These are phyloP conservation scores for Euphorbia lathyris DNA, from an alignment of 345 rosid genomes.

Conservation along the genomic window DNA sequence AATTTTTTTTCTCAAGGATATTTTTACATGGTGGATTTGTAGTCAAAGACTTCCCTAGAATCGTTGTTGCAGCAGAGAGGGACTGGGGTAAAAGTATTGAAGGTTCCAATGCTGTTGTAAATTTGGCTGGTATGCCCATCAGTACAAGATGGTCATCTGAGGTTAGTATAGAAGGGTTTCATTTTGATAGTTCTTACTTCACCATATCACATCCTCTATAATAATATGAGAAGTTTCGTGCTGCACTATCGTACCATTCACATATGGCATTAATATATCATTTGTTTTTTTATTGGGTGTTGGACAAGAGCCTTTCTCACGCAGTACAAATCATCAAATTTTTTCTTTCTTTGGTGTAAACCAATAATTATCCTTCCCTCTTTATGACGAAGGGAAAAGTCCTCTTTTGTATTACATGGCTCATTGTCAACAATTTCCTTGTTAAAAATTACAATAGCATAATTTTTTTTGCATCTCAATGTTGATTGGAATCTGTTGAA, in stretches of 20 bases:
- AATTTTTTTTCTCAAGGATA: not conserved
- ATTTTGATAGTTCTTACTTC: not conserved
- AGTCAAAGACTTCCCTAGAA: conserved; percentile 70
- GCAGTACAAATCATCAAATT: too few species aligned
- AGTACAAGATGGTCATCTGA: conserved; percentile 92
- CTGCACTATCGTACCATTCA: not conserved
- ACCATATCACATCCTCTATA: not conserved
- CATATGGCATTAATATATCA: not conserved
- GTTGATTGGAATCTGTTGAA: not conserved
- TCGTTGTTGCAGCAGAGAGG: conserved; percentile 68
- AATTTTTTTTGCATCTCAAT: not conserved
- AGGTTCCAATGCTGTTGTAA: conserved; percentile 82
- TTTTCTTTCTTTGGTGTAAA: too few species aligned
- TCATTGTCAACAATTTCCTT: not conserved
- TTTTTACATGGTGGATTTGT: conserved; percentile 16
- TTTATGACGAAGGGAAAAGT: not conserved
- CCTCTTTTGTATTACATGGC: not conserved
- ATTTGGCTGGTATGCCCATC: conserved; percentile 89
- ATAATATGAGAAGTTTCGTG: not conserved
- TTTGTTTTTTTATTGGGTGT: not conserved
- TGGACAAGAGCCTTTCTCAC: too few species aligned
- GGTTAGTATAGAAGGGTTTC: conserved; percentile 40
- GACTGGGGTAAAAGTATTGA: conserved; percentile 70
- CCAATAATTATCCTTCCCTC: too few species aligned
- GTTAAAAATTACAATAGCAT: not conserved